Conservation (phyloP, 2,329 filamentous ascomycete species). For the Epichloe uncinata region DNA sequence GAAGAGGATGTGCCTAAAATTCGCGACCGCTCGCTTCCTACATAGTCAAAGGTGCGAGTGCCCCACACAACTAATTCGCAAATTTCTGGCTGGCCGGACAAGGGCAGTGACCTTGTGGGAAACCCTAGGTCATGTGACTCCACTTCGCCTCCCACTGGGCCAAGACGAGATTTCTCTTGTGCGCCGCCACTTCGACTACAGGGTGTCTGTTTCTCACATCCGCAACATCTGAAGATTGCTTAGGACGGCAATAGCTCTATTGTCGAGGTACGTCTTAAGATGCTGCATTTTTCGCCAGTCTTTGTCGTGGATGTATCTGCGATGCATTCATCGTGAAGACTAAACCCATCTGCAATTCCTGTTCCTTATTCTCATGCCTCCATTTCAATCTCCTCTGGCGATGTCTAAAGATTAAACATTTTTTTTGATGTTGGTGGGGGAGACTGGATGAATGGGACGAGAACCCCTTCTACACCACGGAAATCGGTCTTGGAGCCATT, state of each 20-base stretch:
- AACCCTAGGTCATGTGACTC: conserved; percentile 17
- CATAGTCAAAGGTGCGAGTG: conserved; percentile 1
- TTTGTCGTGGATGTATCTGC: conserved; percentile 15
- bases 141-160: conserved; percentile 3
- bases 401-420: not conserved
- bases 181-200: conserved; percentile 17
- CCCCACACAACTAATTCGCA: conserved; percentile 6
- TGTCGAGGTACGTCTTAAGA: conserved; percentile 51
- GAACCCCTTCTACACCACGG: not conserved
- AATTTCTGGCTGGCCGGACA: conserved; percentile 5
- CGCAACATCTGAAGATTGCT: conserved; percentile 45
- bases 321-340: conserved; percentile 21
- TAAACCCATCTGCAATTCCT: not conserved
- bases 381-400: conserved; percentile 5
- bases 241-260: conserved; percentile 47
- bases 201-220: conserved; percentile 15
- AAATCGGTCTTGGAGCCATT: not conserved
- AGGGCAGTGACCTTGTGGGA: conserved; percentile 10
- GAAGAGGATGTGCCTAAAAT: too few relatives aligned
- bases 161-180: conserved; percentile 15
- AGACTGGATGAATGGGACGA: not conserved
- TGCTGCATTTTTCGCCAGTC: conserved; percentile 24
- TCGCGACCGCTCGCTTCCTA: too few relatives aligned
- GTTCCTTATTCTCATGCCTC: conserved; percentile 7
- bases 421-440: not conserved